Evolutionary conservation across 208 protist species (phyloP).

Genomic region (Cochliopodium minus): DNA sequence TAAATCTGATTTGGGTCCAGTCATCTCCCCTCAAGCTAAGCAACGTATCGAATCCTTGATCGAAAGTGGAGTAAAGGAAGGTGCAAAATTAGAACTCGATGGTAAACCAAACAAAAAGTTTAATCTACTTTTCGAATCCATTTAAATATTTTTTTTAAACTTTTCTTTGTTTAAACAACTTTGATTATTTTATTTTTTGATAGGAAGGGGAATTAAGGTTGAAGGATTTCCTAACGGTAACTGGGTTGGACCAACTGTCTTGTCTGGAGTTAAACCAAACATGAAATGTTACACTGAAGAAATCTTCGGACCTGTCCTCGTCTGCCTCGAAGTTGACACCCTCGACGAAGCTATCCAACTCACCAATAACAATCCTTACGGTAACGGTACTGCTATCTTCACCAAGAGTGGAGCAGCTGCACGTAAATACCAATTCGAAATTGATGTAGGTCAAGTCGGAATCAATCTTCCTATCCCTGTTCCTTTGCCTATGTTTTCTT

Average conservation of each 20-base stretch:
- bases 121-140: neutral
- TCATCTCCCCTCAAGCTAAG: conserved; percentile 46
- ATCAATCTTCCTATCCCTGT: conserved; percentile 78
- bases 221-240: conserved; percentile 48
- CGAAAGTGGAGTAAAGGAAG: conserved; percentile 29
- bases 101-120: conserved; percentile 37
- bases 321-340: conserved; percentile 32
- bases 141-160: neutral
- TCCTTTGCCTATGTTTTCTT: conserved; percentile 69
- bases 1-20: conserved; percentile 43
- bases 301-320: conserved; percentile 66
- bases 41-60: conserved; percentile 48
- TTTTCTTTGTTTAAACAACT: neutral
- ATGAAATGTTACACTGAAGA: conserved; percentile 58
- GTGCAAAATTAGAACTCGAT: conserved; percentile 43
- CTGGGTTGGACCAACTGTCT: conserved; percentile 64
- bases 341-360: conserved; percentile 68
- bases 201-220: conserved; percentile 14
- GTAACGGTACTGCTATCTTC: conserved; percentile 72
- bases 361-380: conserved; percentile 64
- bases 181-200: conserved; percentile 17
- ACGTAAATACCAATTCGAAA: conserved; percentile 57
- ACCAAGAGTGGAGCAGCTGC: conserved; percentile 51
- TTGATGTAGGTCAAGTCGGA: conserved; percentile 61
- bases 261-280: conserved; percentile 44